Conservation (phyloP, 805 yeast genomes). For the Nakazawaea wickerhamii region DNA sequence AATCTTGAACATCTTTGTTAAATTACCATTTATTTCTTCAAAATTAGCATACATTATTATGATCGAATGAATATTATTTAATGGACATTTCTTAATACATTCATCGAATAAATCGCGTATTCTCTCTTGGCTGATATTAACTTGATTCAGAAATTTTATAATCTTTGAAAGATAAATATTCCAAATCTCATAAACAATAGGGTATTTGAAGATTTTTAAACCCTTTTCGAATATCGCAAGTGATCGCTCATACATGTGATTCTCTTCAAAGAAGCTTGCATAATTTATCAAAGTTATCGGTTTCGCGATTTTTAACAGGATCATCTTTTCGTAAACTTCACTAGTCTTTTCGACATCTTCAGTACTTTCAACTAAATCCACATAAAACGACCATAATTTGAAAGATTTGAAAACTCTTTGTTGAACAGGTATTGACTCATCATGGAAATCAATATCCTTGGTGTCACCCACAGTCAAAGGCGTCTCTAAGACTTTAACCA, state of each 20-base stretch:
- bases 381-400: conserved; percentile 66
- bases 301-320: conserved; percentile 60
- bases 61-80: conserved; percentile 34
- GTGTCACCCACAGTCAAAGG: conserved; percentile 32
- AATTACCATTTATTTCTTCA: conserved; percentile 53
- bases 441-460: conserved; percentile 27
- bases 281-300: conserved; percentile 62
- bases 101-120: conserved; percentile 73
- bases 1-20: conserved; percentile 43
- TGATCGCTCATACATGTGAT: conserved; percentile 40
- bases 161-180: conserved; percentile 55
- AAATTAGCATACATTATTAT: conserved; percentile 52
- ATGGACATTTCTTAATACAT: conserved; percentile 49
- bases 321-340: conserved; percentile 45
- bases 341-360: conserved; percentile 36
- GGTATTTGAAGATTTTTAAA: conserved; percentile 51
- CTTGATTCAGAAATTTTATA: conserved; percentile 26
- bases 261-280: conserved; percentile 52
- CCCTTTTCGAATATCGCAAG: conserved; percentile 67
- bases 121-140: conserved; percentile 40
- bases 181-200: conserved; percentile 68
- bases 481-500: conserved; percentile 33
- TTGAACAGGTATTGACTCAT: conserved; percentile 46
- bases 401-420: conserved; percentile 52
- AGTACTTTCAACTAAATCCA: conserved; percentile 62